Evolutionary conservation across 1,284 basidiomycete species (phyloP), one percentile per base, ranked within the genome.

Genomic region (Puccinia sorghi): DNA sequence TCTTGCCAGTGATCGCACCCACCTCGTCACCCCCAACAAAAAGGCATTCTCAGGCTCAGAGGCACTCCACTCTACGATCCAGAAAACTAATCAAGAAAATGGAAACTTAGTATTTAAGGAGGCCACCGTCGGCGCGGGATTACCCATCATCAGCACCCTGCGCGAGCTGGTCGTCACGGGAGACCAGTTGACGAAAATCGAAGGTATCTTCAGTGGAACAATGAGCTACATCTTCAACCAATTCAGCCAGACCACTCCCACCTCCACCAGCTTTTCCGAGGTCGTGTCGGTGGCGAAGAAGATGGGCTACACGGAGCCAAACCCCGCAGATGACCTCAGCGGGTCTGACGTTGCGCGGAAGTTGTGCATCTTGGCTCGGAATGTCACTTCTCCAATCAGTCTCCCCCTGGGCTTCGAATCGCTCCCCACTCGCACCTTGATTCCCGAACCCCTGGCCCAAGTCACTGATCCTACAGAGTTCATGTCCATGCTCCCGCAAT

Each of bases 181-280:
- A 5, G 97, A 99, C 84, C 91, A 93, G 83, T 86, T 89, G 72
- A 84, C 85, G 71, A 87, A 87, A 83, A 87, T 89, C 80, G 88
- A 89, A 83, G 88, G 88, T 46, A 93, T 96, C 56, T 91, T 96
- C 85, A 94, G 92, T 9, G 96, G 96, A 3, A 99, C 96, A 0
- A 90, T 99, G 87, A 93, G 92, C 84, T 99, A 99, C 87, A 98
- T 99, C 86, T 99, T 99, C 88, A 99, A 99, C 86, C 91, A 94
- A 82, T 99, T 94, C 75, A 82, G 82, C 37, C 83, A 70, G 32
- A 54, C 66, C 32, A 46, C 39, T 32, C 66, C 22, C 9, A 57
- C 75, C 22, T 46, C 66, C 0, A 70, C 52, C 54, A 61, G 43
- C 37, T 78, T 78, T 52, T 78, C 75, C 32, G 66, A 78, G 50